Base-by-base conservation (phyloP, 106 monocot species). In the Chionographis japonica region DNA sequence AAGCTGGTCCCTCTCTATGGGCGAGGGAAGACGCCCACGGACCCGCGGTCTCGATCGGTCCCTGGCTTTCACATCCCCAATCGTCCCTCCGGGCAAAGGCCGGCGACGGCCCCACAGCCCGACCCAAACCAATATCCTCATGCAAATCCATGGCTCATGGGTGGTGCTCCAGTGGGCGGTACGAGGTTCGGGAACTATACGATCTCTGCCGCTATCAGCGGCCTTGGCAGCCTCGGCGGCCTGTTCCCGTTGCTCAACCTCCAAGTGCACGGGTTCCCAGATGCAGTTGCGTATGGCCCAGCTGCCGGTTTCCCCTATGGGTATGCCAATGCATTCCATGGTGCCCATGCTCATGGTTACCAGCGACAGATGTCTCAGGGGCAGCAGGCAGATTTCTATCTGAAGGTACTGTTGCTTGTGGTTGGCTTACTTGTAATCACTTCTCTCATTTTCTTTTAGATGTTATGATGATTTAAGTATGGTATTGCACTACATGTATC, bases 1-100 rank as follows among this genome's bases (percentile, higher is more conserved):
- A 86, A 86, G 65, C 70, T 90, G 1, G 78, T 90, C 18, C 90
- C 90, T 56, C 75, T 90, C 16, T 86, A 86, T 54, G 83, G 90
- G 7, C 60, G 86, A 18, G 90, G 86, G 1, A 84, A 84, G 64
- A 69, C 51, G 2, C 50, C 77, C 13, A 38, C 79, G 0, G 89
- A 82, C 50, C 85, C 89, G 2, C 74, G 85, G 3, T 74, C 80
- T 2, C 63, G 71, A 54, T 75, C 85, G 0, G 66, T 81, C 14
- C 72, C 81, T 0, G 85, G 75, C 20, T 65, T 81, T 59, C 53
- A 81, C 10, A 89, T 89, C 11, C 85, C 85, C 1, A 72, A 76
- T 10, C 76, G 85, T 7, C 89, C 89, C 1, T 51, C 82, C 0
- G 83, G 89, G 52, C 76, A 80, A 56, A 69, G 85, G 59, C 89